Percentiles rank a stretch among this genome's conserved stretches.
phyloP scores from a whole-genome alignment of 805 yeast genomes.

The Teunomyces stri region DNA sequence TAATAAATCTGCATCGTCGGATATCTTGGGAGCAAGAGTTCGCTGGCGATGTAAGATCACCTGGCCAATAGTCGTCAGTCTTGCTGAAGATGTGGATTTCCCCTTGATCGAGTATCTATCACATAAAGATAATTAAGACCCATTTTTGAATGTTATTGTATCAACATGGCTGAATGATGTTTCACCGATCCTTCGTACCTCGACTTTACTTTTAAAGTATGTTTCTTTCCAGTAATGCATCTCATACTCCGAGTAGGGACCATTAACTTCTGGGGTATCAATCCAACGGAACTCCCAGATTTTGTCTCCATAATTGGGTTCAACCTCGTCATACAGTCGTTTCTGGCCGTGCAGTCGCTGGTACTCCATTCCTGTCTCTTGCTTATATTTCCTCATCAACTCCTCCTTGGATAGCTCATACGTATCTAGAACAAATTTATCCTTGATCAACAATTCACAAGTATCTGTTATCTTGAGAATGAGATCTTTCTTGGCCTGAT shows the following conservation, averaged over 20 bases:
- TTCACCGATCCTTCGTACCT: constrained; percentile 34
- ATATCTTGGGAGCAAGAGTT: constrained; percentile 62
- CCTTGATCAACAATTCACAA: constrained; percentile 43
- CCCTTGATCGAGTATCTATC: constrained; percentile 60
- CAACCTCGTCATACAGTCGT: constrained; percentile 19
- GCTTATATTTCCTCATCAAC: constrained; percentile 43
- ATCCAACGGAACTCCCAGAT: constrained; percentile 53
- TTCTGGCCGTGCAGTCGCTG: constrained; percentile 17
- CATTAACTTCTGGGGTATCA: constrained; percentile 41
- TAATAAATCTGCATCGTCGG: constrained; percentile 42
- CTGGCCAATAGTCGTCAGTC: constrained; percentile 59
- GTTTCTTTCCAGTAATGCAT: constrained; percentile 54
- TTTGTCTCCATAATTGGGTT: constrained; percentile 26
- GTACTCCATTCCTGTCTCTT: constrained; percentile 41
- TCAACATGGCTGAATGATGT: constrained; percentile 23
- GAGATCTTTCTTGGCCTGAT: background rate
- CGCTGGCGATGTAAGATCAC: constrained; percentile 78
- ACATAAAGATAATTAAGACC: background rate
- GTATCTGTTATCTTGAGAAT: constrained; percentile 46
- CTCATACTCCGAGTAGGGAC: constrained; percentile 50
- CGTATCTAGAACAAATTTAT: constrained; percentile 39
- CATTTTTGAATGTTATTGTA: constrained; percentile 18
- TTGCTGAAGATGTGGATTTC: constrained; percentile 64
- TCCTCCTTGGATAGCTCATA: constrained; percentile 60
- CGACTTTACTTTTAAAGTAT: constrained; percentile 48